Evolutionary conservation across 139 green algal species (phyloP), one percentile per base, ranked within the genome.

Genomic region (Haematococcus sp.): DNA sequence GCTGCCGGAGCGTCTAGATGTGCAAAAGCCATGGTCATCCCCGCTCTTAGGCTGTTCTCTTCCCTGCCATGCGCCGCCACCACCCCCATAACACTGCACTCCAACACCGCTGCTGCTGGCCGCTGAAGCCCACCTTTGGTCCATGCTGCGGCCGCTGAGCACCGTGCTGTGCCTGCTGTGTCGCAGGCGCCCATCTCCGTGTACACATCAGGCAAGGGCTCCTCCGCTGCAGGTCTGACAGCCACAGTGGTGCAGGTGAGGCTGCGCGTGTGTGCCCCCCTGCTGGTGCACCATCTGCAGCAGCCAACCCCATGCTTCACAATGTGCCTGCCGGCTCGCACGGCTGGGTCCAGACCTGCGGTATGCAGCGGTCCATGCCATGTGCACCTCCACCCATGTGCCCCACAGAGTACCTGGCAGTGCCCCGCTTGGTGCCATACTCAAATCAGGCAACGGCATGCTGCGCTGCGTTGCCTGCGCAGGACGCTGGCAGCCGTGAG

Each of bases 141-240:
- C n/a, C n/a, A n/a, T n/a, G n/a, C n/a, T n/a, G n/a, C n/a, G n/a
- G n/a, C n/a, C n/a, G n/a, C n/a, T n/a, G n/a, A n/a, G n/a, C n/a
- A n/a, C n/a, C n/a, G n/a, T n/a, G n/a, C n/a, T n/a, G n/a, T n/a
- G n/a, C n/a, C n/a, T n/a, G n/a, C n/a, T n/a, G n/a, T n/a, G n/a
- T n/a, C 73, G 68, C 71, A 83, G 70, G 93, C 93, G 1, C 92
- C 93, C 69, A 96, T 97, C 55, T 92, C 91, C 1, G 95, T 99
- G 7, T 99, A 99, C 89, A 99, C 95, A n/a, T 94, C 85, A 58
- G 95, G 95, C 77, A 99, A 99, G 84, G 93, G 93, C 65, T 94
- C 84, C 65, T 93, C 80, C 20, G 95, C 95, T 0, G 95, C 95
- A 17, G 95, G 95, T 79, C 90, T 99, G 31, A 98, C 95, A 0